Evolutionary conservation across 305 asterid species (phyloP).

Genomic region (Fraxinus angustifolia): DNA sequence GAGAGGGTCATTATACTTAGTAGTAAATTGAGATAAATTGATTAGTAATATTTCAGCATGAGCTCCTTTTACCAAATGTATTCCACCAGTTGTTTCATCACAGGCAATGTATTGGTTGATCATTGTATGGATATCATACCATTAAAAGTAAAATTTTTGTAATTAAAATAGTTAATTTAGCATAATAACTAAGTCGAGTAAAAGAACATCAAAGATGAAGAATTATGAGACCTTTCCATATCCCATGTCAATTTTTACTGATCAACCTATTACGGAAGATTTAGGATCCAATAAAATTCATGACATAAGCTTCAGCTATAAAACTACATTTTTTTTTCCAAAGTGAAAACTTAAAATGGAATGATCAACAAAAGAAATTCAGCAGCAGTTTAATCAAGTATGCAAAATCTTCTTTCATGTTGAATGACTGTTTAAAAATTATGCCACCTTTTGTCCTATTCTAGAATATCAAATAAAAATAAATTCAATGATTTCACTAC

Average conservation of each 20-base stretch:
- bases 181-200: not conserved
- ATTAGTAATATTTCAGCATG: not conserved
- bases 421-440: not conserved
- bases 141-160: not conserved
- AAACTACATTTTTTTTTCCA: not conserved
- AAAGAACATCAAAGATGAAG: conserved; percentile 1
- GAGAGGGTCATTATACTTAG: not conserved
- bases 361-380: not conserved
- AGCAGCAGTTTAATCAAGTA: not conserved
- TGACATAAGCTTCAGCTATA: not conserved
- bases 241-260: not conserved
- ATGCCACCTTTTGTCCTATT: not conserved
- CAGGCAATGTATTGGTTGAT: not conserved
- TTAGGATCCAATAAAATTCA: not conserved
- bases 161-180: not conserved
- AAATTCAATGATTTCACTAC: not conserved
- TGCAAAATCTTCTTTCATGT: not conserved
- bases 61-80: not conserved
- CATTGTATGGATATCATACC: not conserved
- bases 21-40: not conserved
- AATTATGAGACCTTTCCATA: not conserved
- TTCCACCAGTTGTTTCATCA: not conserved
- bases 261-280: not conserved
- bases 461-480: not conserved
- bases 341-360: not conserved